Percentiles rank a stretch among this genome's conserved stretches.
These are phyloP conservation scores for Clavispora santaluciae DNA, from an alignment of 805 yeast species.

Conservation along the genomic window DNA sequence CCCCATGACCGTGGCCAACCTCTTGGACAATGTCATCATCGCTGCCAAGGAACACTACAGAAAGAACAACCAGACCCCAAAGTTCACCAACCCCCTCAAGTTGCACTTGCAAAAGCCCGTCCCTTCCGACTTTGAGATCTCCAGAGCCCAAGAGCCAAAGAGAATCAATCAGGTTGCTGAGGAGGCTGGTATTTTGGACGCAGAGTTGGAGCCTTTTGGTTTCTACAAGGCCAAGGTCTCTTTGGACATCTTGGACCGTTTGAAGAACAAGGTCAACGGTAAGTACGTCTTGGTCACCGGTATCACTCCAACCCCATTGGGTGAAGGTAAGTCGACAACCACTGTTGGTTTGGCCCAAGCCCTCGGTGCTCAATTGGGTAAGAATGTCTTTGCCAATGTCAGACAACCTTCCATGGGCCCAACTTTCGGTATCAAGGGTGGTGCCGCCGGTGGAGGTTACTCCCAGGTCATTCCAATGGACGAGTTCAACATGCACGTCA, in stretches of 20 bases:
- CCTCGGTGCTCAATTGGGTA: conserved; percentile 66
- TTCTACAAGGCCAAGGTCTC: conserved; percentile 74
- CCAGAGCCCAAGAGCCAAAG: conserved; percentile 71
- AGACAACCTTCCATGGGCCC: conserved; percentile 91
- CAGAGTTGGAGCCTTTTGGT: conserved; percentile 73
- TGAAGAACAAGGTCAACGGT: conserved; percentile 58
- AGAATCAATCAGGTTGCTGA: conserved; percentile 61
- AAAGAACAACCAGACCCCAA: conserved; percentile 38
- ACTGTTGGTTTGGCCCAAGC: conserved; percentile 82
- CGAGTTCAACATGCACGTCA: conserved; percentile 79
- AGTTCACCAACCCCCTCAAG: conserved; percentile 50
- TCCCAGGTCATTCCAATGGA: conserved; percentile 88
- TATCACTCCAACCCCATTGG: conserved; percentile 81
- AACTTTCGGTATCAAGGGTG: conserved; percentile 83
- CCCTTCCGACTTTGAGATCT: conserved; percentile 77
- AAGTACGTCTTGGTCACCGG: conserved; percentile 75
- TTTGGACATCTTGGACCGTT: conserved; percentile 56
- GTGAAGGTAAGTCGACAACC: conserved; percentile 83
- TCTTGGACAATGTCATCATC: conserved; percentile 63
- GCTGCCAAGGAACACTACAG: conserved; percentile 56
- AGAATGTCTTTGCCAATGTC: conserved; percentile 72
- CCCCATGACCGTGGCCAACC: conserved; percentile 86
- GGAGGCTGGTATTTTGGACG: conserved; percentile 62
- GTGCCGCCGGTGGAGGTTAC: conserved; percentile 90
- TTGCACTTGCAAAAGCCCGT: conserved; percentile 59